A percentile compares a stretch with the other conserved stretches of the same genome.
phyloP scores from a whole-genome alignment of 2,329 filamentous ascomycete genomes.

The Fusarium nematophilum region DNA sequence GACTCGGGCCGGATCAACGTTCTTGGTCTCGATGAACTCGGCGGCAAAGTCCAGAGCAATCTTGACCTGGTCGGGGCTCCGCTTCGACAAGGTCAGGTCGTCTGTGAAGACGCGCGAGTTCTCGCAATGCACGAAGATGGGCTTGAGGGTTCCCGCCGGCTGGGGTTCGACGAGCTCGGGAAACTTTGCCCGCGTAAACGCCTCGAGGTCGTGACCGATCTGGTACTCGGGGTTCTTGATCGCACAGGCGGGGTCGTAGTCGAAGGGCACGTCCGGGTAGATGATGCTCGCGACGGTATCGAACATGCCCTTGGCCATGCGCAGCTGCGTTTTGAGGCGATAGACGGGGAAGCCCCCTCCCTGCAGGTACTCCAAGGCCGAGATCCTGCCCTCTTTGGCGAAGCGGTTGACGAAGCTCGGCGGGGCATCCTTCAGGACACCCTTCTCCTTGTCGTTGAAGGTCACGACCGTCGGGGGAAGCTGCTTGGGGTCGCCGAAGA shows the following conservation, averaged over 20 bases:
- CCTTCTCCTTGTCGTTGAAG: too few species aligned
- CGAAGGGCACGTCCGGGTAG: slow-evolving; percentile 53
- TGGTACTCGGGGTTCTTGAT: slow-evolving; percentile 66
- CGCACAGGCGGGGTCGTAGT: too few species aligned
- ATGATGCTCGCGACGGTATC: slow-evolving; percentile 41
- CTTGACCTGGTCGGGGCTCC: slow-evolving; percentile 22
- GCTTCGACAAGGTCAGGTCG: slow-evolving; percentile 8
- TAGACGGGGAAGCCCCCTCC: slow-evolving; percentile 27
- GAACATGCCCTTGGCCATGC: slow-evolving; percentile 35
- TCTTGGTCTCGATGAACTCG: slow-evolving; percentile 14
- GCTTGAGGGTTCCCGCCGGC: slow-evolving; percentile 7
- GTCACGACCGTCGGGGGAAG: slow-evolving; percentile 28
- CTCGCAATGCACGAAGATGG: slow-evolving; percentile 37
- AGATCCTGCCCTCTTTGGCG: slow-evolving; percentile 12
- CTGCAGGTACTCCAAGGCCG: slow-evolving; percentile 25
- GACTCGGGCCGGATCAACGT: slow-evolving; percentile 12
- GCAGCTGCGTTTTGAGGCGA: slow-evolving; percentile 27
- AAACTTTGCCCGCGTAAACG: slow-evolving; percentile 3
- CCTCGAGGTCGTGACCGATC: slow-evolving; percentile 56
- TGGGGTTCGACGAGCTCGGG: background rate
- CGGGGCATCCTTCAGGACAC: background rate
- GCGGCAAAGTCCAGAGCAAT: slow-evolving; percentile 25
- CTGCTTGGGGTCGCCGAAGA: slow-evolving; percentile 37
- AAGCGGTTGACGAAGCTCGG: background rate
- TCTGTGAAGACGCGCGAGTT: slow-evolving; percentile 2